phyloP scores from a whole-genome alignment of 139 green algal genomes.

The Picochlorum sp. region DNA sequence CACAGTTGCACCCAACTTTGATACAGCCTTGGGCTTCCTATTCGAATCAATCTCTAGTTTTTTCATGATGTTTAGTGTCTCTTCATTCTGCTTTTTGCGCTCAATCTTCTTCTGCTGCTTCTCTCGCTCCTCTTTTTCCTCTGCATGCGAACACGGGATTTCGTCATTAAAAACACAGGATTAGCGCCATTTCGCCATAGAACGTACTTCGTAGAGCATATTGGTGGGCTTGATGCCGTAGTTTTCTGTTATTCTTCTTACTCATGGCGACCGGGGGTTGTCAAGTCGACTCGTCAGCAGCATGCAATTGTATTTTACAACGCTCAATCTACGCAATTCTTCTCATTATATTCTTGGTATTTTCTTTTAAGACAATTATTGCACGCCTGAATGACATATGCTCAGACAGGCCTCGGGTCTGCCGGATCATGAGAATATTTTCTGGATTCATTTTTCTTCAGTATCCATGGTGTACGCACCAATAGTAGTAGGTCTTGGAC shows the following conservation, averaged over 20 bases:
- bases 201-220: conserved; percentile 15
- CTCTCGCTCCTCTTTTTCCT: conserved; percentile 15
- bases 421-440: too few species aligned
- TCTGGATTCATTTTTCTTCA: too few species aligned
- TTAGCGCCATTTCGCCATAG: not conserved
- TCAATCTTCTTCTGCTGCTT: conserved; percentile 14
- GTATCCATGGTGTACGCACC: too few species aligned
- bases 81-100: conserved; percentile 11
- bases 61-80: conserved; percentile 3
- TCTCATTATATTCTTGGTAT: too few species aligned
- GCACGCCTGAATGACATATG: too few species aligned
- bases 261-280: conserved; percentile 6
- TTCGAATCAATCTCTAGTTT: conserved; percentile 2
- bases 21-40: not conserved
- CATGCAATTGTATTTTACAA: not conserved
- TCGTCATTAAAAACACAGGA: not conserved
- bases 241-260: conserved; percentile 28
- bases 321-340: not conserved
- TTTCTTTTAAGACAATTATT: too few species aligned
- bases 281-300: not conserved
- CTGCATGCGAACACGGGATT: conserved; percentile 6
- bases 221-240: conserved; percentile 3
- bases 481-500: too few species aligned
- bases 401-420: too few species aligned
- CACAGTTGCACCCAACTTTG: conserved; percentile 2